Base-by-base conservation (phyloP, 192 early-diverging fungal genomes). In the Chytriomyces sp. region DNA sequence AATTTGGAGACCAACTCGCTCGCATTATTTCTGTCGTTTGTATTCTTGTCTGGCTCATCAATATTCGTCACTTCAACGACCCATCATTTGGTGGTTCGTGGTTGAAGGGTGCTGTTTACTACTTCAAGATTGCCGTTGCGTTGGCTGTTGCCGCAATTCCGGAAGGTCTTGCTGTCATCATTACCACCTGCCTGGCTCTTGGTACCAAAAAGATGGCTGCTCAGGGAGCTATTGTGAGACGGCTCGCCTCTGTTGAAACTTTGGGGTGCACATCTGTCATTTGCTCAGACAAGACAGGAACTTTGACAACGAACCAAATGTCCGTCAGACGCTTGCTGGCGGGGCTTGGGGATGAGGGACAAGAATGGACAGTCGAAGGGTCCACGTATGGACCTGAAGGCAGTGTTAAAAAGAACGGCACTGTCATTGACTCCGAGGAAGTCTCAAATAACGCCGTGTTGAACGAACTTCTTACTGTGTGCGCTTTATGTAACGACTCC, bases 121-220 rank as follows among this genome's bases (percentile, higher is more conserved):
- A 98, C 87, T 99, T 99, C 85, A 98, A 98, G 86, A 98, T 98
- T 60, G 98, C 97, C 45, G 96, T 99, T 64, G 97, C 98, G 2
- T 87, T 99, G 67, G 98, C 97, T 46, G 97, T 99, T 26, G 97
- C 98, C 66, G 97, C 96, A 50, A 99, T 99, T 81, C 98, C 98
- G 72, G 98, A 99, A 87, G 98, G 98, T 66, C 86, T 99, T 43
- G 93, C 95, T 16, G 98, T 95, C 48, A 94, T 99, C 71, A 98
- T 98, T 76, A 99, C 98, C 23, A 96, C 96, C 45, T 98, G 96
- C 78, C 85, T 99, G 76, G 96, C 98, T 61, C 90, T 99, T 59
- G 98, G 98, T 62, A 98, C 96, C 53, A 93, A 95, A 77, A 95
- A 93, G 82, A 98, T 99, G 98, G 97, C 98, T 67, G 89, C 91